Conservation (phyloP, 108 stramenopile genomes). For the Parmales sp. region DNA sequence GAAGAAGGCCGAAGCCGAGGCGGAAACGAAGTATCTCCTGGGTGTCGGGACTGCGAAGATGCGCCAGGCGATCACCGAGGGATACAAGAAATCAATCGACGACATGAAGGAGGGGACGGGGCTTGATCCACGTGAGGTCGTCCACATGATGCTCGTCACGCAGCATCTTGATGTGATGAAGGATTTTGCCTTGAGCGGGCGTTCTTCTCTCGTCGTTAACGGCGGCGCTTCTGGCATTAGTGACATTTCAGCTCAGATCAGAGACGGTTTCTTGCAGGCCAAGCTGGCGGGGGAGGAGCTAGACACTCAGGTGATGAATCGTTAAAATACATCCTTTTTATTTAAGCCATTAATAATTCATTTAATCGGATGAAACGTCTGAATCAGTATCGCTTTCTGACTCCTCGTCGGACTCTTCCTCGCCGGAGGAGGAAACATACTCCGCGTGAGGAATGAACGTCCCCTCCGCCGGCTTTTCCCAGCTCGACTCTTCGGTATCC, state of each 20-base stretch:
- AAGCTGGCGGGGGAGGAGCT: too few relatives aligned
- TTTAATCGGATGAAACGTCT: not conserved
- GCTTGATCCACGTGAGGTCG: slow-evolving; percentile 14
- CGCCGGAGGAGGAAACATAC: not conserved
- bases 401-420: not conserved
- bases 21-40: slow-evolving; percentile 21
- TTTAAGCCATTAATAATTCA: too few relatives aligned
- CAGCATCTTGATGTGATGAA: slow-evolving; percentile 23
- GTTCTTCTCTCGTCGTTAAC: too few relatives aligned
- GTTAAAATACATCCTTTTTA: too few relatives aligned
- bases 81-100: slow-evolving; percentile 16
- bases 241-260: too few relatives aligned
- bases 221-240: too few relatives aligned
- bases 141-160: slow-evolving; percentile 22
- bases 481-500: not conserved
- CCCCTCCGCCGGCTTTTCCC: slow-evolving; percentile 4
- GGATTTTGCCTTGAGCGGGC: too few relatives aligned
- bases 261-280: too few relatives aligned
- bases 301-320: too few relatives aligned
- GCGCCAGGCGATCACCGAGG: slow-evolving; percentile 25
- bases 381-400: not conserved
- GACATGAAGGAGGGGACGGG: slow-evolving; percentile 5
- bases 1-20: slow-evolving; percentile 28
- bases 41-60: slow-evolving; percentile 24
- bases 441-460: not conserved